Percentiles rank a stretch among this genome's conserved stretches.
phyloP scores from a whole-genome alignment of 179 eudicot species.

The Silene coronaria region DNA sequence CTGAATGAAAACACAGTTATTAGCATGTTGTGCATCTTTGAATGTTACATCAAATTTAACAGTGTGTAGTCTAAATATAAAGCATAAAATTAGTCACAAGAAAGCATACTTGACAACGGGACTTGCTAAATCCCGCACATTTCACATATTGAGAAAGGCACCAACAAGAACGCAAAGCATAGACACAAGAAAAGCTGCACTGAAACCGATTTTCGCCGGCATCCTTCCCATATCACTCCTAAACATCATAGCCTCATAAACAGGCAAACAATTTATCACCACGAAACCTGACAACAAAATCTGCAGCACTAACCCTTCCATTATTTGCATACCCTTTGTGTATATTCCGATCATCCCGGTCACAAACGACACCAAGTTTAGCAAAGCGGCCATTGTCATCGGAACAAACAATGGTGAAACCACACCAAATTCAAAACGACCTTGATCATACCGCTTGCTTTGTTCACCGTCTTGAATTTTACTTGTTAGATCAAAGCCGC shows the following conservation, averaged over 20 bases:
- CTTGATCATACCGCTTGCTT: conserved; percentile 59
- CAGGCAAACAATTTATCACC: conserved; percentile 47
- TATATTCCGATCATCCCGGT: conserved; percentile 24
- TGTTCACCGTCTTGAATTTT: conserved; percentile 53
- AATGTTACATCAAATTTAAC: no score
- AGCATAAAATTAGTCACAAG: no score
- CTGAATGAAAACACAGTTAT: no score
- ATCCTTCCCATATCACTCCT: conserved; percentile 59
- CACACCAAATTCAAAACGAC: conserved; percentile 65
- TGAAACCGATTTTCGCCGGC: conserved; percentile 38
- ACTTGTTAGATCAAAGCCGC: conserved; percentile 59
- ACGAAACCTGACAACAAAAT: conserved; percentile 45
- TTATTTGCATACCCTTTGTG: conserved; percentile 9
- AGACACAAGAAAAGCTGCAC: conserved; percentile 26
- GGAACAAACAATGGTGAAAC: conserved; percentile 60
- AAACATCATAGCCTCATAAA: conserved; percentile 50
- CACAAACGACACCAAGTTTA: conserved; percentile 46
- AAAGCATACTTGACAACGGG: no score
- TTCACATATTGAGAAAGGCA: not conserved
- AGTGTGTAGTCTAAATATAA: no score
- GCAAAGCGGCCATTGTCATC: conserved; percentile 37
- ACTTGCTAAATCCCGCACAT: no score
- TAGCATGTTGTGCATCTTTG: no score
- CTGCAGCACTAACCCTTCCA: conserved; percentile 39
- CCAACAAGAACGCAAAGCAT: conserved; percentile 19